phyloP scores from a whole-genome alignment of 208 protist genomes.

The Trypanosoma avium region DNA sequence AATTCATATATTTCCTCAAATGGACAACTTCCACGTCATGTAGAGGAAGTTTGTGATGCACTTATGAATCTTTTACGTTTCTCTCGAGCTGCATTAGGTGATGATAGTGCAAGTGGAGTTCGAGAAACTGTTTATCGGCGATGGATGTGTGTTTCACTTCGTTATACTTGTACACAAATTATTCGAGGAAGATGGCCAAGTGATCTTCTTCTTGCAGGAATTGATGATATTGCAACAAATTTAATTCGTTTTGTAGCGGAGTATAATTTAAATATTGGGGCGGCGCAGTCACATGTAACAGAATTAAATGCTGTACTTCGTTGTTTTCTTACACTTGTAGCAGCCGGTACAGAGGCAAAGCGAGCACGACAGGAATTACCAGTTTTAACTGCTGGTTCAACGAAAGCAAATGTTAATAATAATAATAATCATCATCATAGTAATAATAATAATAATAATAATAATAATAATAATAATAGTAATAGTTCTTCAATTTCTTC shows the following conservation, averaged over 20 bases:
- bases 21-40: constrained; percentile 15
- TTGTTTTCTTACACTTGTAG: constrained; percentile 23
- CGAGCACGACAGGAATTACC: neutral
- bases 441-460: neutral
- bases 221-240: constrained; percentile 16
- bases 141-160: constrained; percentile 23
- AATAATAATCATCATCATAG: neutral
- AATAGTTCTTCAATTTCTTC: too few species aligned
- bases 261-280: neutral
- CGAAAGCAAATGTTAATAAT: neutral
- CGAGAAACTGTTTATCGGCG: constrained; percentile 1
- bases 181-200: constrained; percentile 16
- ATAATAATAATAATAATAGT: neutral
- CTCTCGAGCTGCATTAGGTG: neutral
- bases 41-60: constrained; percentile 19
- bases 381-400: neutral
- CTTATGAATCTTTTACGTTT: constrained; percentile 15
- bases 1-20: neutral
- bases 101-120: neutral
- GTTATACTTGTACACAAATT: constrained; percentile 24
- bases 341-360: neutral
- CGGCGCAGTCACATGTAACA: constrained; percentile 11
- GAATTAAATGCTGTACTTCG: constrained; percentile 16
- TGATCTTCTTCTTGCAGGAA: constrained; percentile 15
- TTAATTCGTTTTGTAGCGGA: constrained; percentile 9